Evolutionary conservation across 1,139 yeast species (phyloP).

Genomic region (Zygoascus sp.): DNA sequence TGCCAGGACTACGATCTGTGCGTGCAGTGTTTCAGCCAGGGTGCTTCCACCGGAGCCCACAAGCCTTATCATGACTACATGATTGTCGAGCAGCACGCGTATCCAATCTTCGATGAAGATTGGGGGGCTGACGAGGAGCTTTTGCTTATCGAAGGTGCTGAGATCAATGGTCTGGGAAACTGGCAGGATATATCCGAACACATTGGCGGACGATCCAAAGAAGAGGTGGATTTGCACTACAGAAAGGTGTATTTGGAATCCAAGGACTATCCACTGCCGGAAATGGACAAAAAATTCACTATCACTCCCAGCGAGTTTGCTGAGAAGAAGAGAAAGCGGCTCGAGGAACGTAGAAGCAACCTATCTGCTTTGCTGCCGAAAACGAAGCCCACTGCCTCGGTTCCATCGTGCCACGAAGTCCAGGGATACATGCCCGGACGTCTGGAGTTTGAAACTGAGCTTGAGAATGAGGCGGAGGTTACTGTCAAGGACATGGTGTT

Average conservation of each 20-base stretch:
- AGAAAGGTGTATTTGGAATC: constrained; percentile 63
- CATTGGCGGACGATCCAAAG: constrained; percentile 87
- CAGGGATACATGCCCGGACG: constrained; percentile 99
- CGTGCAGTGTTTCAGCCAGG: constrained; percentile 92
- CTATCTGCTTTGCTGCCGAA: constrained; percentile 57
- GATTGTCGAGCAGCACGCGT: constrained; percentile 90
- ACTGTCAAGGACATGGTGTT: constrained; percentile 93
- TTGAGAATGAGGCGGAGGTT: constrained; percentile 93
- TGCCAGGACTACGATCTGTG: constrained; percentile 93
- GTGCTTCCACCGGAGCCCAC: constrained; percentile 75
- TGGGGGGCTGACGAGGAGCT: constrained; percentile 99
- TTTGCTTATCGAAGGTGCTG: constrained; percentile 83
- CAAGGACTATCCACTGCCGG: constrained; percentile 63
- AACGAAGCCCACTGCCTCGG: constrained; percentile 83
- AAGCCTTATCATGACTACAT: constrained; percentile 92
- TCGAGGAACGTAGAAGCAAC: constrained; percentile 63
- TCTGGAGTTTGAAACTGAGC: constrained; percentile 91
- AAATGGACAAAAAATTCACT: constrained; percentile 64
- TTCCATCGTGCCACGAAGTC: constrained; percentile 92
- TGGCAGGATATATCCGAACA: constrained; percentile 98
- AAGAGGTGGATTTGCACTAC: constrained; percentile 86
- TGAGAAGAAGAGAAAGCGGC: constrained; percentile 59
- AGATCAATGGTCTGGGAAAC: constrained; percentile 85
- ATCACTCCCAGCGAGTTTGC: constrained; percentile 69
- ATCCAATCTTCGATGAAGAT: constrained; percentile 80